phyloP scores from a whole-genome alignment of 306 rosid species.

The Chamaecrista fasciculata region DNA sequence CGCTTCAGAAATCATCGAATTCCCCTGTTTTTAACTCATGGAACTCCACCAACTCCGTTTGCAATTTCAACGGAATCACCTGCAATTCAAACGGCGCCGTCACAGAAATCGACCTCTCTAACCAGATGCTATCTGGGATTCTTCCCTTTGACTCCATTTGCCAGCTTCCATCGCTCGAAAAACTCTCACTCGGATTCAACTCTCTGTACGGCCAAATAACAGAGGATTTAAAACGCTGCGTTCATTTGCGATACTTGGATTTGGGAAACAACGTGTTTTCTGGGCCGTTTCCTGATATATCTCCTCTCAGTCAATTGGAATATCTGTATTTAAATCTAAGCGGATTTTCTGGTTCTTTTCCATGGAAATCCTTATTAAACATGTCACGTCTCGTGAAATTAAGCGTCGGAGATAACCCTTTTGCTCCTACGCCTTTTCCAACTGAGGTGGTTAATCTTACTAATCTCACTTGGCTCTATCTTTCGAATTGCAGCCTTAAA shows the following conservation, averaged over 20 bases:
- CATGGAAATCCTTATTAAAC: slow-evolving; percentile 62
- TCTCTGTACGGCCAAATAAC: slow-evolving; percentile 37
- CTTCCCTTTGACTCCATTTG: slow-evolving; percentile 66
- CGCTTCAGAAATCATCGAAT: slow-evolving; percentile 34
- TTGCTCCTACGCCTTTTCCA: slow-evolving; percentile 56
- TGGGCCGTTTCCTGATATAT: slow-evolving; percentile 60
- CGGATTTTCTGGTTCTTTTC: slow-evolving; percentile 71
- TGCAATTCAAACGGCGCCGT: slow-evolving; percentile 50
- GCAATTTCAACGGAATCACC: slow-evolving; percentile 56
- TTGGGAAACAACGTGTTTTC: slow-evolving; percentile 65
- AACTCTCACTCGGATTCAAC: slow-evolving; percentile 64
- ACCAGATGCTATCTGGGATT: slow-evolving; percentile 44
- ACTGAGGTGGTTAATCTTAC: slow-evolving; percentile 39
- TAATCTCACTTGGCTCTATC: slow-evolving; percentile 61
- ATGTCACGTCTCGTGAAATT: slow-evolving; percentile 48
- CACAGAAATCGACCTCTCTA: slow-evolving; percentile 56
- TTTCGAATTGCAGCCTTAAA: slow-evolving; percentile 54
- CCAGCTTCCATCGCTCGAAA: slow-evolving; percentile 49
- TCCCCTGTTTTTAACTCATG: slow-evolving; percentile 44
- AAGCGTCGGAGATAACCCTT: slow-evolving; percentile 80
- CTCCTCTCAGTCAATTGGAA: slow-evolving; percentile 44
- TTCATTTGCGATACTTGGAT: slow-evolving; percentile 53
- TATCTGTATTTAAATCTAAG: slow-evolving; percentile 54
- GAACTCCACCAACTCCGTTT: slow-evolving; percentile 29
- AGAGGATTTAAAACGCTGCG: slow-evolving; percentile 58